These are phyloP conservation scores for Themeda triandra DNA, from an alignment of 176 grass and related monocot genomes.

Conservation along the genomic window DNA sequence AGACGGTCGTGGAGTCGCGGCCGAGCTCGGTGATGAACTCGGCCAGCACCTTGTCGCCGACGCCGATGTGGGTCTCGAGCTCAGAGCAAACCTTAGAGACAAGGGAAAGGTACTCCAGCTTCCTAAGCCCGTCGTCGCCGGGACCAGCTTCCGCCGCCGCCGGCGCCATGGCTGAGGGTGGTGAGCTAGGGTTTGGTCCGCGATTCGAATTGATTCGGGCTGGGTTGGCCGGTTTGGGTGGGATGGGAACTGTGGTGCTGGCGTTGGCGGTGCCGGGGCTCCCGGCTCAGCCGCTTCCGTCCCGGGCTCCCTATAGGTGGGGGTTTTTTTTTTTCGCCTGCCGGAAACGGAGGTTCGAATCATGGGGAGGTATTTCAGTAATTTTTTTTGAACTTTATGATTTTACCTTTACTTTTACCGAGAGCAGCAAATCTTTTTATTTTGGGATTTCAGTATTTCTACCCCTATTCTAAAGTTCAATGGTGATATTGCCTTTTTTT, in stretches of 20 bases:
- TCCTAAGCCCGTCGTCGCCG: conserved; percentile 49
- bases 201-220: conserved; percentile 9
- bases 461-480: too few relatives aligned
- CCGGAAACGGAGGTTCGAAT: too few relatives aligned
- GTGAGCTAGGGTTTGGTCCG: conserved; percentile 27
- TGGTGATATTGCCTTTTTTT: too few relatives aligned
- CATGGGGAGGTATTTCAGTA: too few relatives aligned
- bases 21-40: conserved; percentile 85
- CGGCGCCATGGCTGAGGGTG: conserved; percentile 11
- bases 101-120: conserved; percentile 70
- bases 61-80: conserved; percentile 70
- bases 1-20: conserved; percentile 41
- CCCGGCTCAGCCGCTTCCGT: too few relatives aligned
- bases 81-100: conserved; percentile 71
- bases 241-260: not conserved
- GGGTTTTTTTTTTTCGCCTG: too few relatives aligned
- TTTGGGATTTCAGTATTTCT: too few relatives aligned
- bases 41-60: conserved; percentile 77
- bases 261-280: too few relatives aligned
- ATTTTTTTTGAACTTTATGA: too few relatives aligned
- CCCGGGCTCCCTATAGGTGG: too few relatives aligned
- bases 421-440: too few relatives aligned
- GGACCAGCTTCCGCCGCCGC: conserved; percentile 17
- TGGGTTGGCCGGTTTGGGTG: not conserved
- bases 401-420: too few relatives aligned